Evolutionary conservation across 179 eudicot species (phyloP).

Genomic region (Patellifolia procumbens): DNA sequence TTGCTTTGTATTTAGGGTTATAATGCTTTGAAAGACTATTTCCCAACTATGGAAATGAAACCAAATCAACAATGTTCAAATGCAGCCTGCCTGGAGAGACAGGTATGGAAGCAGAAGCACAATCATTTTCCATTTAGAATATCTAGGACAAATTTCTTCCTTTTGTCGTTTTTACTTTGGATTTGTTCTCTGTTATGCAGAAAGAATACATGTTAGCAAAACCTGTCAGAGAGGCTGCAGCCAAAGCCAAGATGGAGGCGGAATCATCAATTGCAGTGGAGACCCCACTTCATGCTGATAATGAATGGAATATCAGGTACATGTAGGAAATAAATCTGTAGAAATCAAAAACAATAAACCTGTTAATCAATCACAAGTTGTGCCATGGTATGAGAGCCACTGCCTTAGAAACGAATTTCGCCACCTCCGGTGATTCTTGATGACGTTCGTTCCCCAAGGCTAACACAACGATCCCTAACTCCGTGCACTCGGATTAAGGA

Average conservation of each 20-base stretch:
- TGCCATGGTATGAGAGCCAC: no score
- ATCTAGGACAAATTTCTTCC: neutral
- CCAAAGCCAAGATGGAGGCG: slow-evolving; percentile 74
- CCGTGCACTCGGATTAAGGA: no score
- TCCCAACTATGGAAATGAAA: slow-evolving; percentile 97
- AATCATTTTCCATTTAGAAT: neutral
- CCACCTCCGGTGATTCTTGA: no score
- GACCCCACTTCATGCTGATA: slow-evolving; percentile 69
- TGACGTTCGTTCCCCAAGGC: no score
- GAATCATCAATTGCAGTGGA: slow-evolving; percentile 50
- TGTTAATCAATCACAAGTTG: no score
- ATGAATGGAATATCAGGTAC: slow-evolving; percentile 96
- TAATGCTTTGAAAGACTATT: slow-evolving; percentile 85
- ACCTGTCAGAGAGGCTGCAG: slow-evolving; percentile 92
- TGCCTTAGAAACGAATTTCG: no score
- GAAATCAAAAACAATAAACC: no score
- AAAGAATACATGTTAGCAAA: slow-evolving; percentile 65
- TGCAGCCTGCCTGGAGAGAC: slow-evolving; percentile 82
- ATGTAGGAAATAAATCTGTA: no score
- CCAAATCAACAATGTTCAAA: slow-evolving; percentile 91
- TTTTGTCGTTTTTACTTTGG: slow-evolving; percentile 6
- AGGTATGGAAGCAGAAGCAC: slow-evolving; percentile 41
- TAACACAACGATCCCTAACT: no score
- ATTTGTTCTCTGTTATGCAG: slow-evolving; percentile 39
- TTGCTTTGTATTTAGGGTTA: slow-evolving; percentile 61